Base-by-base conservation (phyloP, 345 rosid genomes). In the Gossypium anomalum region DNA sequence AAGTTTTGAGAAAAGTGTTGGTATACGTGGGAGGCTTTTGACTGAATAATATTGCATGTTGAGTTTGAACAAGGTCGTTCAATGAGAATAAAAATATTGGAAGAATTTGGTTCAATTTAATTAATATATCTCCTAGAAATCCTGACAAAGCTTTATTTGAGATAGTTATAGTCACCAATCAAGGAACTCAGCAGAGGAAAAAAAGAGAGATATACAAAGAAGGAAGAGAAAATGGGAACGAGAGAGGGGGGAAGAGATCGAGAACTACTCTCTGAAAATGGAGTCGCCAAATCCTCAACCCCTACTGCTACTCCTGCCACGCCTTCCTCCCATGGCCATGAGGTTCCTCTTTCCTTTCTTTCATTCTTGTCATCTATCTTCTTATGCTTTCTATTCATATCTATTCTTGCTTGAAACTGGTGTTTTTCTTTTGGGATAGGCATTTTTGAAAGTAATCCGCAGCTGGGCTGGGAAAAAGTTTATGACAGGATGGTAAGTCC, bases 381-480 rank as follows among this genome's bases (percentile, higher is more conserved):
- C 10, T 63, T 47, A 47, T 47, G 13, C 13, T 47, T 47, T 41
- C 48, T 38, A 41, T 19, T 41, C 41, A 38, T 14, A 63, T 41
- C 43, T 7, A 62, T 59, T 72, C 22, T 47, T 73, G 10, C 48
- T 73, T 23, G 7, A 44, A 17, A 44, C 53, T 13, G 7, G 19
- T 19, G 16, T 41, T 16, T 25, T 7, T 29, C 34, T 29, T 29
- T 4, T 73, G 51, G 20, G 25, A 73, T 83, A 87, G 93, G 88
- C 91, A 67, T 59, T 89, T 70, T 78, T 75, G 68, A 89, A 84
- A 83, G 93, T 87, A 17, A 80, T 86, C 25, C 75, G 91, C 20
- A 89, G 93, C 85, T 90, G 93, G 90, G 90, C 90, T 17, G 82
- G 86, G 29, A 90, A 87, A 75, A 90, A 88, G 80, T 90, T 90